A percentile compares a stretch with the other conserved stretches of the same genome.
Evolutionary conservation across 2,329 filamentous ascomycete genomes (phyloP).

Genomic region (Aspergillus sp.): DNA sequence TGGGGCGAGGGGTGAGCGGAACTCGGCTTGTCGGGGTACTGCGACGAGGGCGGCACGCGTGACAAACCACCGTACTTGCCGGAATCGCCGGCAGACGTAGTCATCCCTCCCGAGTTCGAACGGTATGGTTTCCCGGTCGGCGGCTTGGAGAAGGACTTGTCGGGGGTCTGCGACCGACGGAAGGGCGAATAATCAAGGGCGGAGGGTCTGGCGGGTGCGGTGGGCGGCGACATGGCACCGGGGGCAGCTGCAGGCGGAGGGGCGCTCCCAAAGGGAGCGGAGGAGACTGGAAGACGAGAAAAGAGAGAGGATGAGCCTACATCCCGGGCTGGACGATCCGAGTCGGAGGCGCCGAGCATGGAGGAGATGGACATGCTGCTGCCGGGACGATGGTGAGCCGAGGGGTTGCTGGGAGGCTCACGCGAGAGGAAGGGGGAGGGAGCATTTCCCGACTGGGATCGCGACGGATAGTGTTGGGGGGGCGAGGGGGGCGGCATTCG

Average conservation of each 20-base stretch:
- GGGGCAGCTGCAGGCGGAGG: conserved; percentile 28
- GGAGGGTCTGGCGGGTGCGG: conserved; percentile 39
- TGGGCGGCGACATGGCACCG: conserved; percentile 44
- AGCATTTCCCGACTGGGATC: conserved; percentile 38
- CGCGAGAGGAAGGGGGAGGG: conserved; percentile 45
- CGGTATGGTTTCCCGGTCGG: conserved; percentile 33
- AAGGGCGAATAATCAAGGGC: conserved; percentile 61
- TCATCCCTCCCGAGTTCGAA: conserved; percentile 34
- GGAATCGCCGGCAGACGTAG: conserved; percentile 25
- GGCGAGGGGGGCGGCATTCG: conserved; percentile 53
- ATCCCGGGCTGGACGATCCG: conserved; percentile 47
- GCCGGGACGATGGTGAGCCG: conserved; percentile 55
- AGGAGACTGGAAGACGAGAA: conserved; percentile 43
- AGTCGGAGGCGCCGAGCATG: conserved; percentile 57
- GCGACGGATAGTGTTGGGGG: conserved; percentile 46
- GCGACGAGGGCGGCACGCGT: conserved; percentile 26
- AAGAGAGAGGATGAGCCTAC: conserved; percentile 46
- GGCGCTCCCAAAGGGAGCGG: conserved; percentile 30
- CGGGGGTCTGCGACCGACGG: conserved; percentile 70
- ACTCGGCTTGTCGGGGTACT: conserved; percentile 35
- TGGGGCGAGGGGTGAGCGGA: conserved; percentile 35
- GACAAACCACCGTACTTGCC: conserved; percentile 31
- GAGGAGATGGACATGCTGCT: conserved; percentile 74
- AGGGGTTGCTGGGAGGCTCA: conserved; percentile 51
- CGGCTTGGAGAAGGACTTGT: conserved; percentile 57